Evolutionary conservation across 2,329 filamentous ascomycete genomes (phyloP).

Genomic region (Hypoxylon sp.): DNA sequence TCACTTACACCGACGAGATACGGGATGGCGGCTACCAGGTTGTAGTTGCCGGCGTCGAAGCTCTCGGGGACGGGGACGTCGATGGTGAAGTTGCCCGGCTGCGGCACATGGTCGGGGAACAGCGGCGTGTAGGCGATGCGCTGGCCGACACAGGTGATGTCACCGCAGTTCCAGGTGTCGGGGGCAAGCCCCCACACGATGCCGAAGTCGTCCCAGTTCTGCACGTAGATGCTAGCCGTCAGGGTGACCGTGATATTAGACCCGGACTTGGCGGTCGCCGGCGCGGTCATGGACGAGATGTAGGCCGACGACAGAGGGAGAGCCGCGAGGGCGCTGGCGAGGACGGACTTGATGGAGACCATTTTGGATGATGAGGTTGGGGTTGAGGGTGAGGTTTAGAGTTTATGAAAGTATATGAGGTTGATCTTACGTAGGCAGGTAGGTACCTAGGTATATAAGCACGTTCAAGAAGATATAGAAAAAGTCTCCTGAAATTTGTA

Average conservation of each 20-base stretch:
- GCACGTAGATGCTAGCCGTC: constrained; percentile 48
- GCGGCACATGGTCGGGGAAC: constrained; percentile 42
- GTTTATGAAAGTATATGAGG: constrained; percentile 4
- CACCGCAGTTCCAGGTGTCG: constrained; percentile 31
- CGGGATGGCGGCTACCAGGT: constrained; percentile 46
- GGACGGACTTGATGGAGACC: constrained; percentile 47
- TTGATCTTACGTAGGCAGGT: background rate
- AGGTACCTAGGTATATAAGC: constrained; percentile 6
- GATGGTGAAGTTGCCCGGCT: constrained; percentile 37
- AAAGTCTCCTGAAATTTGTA: background rate
- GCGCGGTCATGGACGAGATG: constrained; percentile 44
- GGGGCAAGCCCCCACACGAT: constrained; percentile 49
- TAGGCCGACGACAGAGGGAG: constrained; percentile 43
- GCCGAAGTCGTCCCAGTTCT: constrained; percentile 53
- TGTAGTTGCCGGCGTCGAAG: constrained; percentile 40
- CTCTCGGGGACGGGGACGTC: constrained; percentile 27
- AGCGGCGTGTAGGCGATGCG: constrained; percentile 49
- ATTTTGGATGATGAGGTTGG: constrained; percentile 37
- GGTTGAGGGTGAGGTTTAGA: no score
- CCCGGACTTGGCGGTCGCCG: constrained; percentile 44
- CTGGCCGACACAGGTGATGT: constrained; percentile 45
- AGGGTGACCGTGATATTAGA: constrained; percentile 45
- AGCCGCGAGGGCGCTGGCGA: constrained; percentile 40
- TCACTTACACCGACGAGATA: constrained; percentile 48
- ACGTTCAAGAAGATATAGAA: background rate